Evolutionary conservation across 2,329 filamentous ascomycete genomes (phyloP), one percentile per base, ranked within the genome.

Genomic region (Tympanopsis confertula): DNA sequence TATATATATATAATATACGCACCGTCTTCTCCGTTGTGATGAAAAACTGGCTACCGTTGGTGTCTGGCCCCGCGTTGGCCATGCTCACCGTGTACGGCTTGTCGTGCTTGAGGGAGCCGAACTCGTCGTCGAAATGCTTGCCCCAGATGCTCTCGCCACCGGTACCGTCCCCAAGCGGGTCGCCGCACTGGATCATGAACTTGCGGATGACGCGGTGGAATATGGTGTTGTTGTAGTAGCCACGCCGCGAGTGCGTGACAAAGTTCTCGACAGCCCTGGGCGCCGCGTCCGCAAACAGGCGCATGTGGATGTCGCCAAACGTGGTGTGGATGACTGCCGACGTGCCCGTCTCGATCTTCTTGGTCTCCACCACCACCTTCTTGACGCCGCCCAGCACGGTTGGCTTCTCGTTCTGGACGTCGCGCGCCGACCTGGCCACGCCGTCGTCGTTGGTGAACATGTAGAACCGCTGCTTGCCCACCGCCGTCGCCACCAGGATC

Each of bases 191-290:
- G 42, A 98, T 94, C 93, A 98, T 98, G 63, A 98, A 98, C 53
- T 95, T 95, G 43, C 84, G 78, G 49, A 98, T 98, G 5, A 98
- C 83, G 22, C 91, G 82, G 59, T 98, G 91, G 69, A 98, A 98
- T 48, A 95, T 89, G 24, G 89, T 88, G 59, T 86, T 86, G 65
- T 98, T 96, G 66, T 98, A 98, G 58, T 98, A 98, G 1, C 86
- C 86, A 41, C 78, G 82, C 50, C 81, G 82, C 3, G 86, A 76
- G 51, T 96, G 91, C 0, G 86, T 93, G 39, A 93, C 86, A 55
- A 98, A 98, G 58, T 98, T 98, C 61, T 98, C 91, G 3, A 98
- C 89, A 0, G 93, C 80, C 56, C 89, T 93, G 20, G 93, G 91
- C 7, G 91, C 89, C 2, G 86, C 86, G 43, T 91, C 84, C 1